Evolutionary conservation across 2,329 filamentous ascomycete genomes (phyloP), one percentile per base, ranked within the genome.

Genomic region (Aureobasidium sp.): DNA sequence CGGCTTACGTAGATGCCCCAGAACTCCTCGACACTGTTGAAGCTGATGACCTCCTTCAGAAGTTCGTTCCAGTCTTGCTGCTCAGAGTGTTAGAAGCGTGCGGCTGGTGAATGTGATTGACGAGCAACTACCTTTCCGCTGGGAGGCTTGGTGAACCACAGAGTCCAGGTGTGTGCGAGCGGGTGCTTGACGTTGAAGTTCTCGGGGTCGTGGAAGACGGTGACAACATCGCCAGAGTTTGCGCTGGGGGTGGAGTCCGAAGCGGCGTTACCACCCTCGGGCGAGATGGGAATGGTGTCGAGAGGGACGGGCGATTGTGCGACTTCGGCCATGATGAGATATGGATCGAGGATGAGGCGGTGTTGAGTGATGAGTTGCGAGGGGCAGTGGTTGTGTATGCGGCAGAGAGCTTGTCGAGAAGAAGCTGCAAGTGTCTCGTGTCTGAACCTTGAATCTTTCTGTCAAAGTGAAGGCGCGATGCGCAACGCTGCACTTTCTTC

Each of bases 111-210:
- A 27, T 45, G 39, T 11, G 9, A n/a, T 19, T 24, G 29, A 15
- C 24, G 19, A 17, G 29, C 44, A 19, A 31, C 29, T 59, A 94
- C 91, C 88, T 95, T 97, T 79, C 91, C 92, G 74, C 87, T 95
- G 47, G 93, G 89, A 60, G 94, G 93, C 84, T 97, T 97, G 71
- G 93, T 97, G 82, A 97, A 99, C 95, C 95, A 99, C 62, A 99
- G 82, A 63, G 94, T 97, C 94, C 94, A 99, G 74, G 90, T 89
- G 82, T 97, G 89, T 84, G 96, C 92, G 64, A 99, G 84, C 68
- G 92, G 93, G 76, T 99, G 94, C 84, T 97, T 99, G 77, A 99
- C 94, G 71, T 96, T 99, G 85, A 99, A 99, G 62, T 99, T 97
- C 68, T 97, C 89, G 70, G 94, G 89, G 79, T 97, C 91, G 75